A percentile compares a stretch with the other conserved stretches of the same genome.
phyloP scores from a whole-genome alignment of 352 stramenopile genomes.

The Pythium angustatum region DNA sequence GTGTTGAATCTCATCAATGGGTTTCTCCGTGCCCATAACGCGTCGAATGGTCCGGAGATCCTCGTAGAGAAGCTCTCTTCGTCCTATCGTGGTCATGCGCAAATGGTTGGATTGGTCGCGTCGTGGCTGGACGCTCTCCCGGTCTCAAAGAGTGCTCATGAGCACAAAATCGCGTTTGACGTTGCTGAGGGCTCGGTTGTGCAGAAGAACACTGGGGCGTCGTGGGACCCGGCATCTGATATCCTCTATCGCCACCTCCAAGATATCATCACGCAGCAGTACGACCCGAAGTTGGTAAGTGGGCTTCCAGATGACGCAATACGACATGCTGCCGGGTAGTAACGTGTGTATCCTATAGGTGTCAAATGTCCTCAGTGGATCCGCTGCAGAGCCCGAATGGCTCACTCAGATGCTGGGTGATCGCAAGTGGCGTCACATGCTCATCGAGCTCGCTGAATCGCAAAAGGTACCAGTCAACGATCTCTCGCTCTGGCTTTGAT shows the following conservation, averaged over 20 bases:
- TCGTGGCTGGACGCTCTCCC: conserved; percentile 78
- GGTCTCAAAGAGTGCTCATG: conserved; percentile 53
- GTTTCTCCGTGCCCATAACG: conserved; percentile 76
- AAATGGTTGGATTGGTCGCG: conserved; percentile 86
- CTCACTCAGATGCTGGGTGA: conserved; percentile 83
- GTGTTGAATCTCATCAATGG: conserved; percentile 82
- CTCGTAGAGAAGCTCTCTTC: conserved; percentile 85
- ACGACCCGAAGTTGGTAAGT: conserved; percentile 77
- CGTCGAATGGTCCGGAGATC: conserved; percentile 82
- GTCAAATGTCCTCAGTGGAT: conserved; percentile 84
- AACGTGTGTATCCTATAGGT: conserved; percentile 33
- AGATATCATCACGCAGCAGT: conserved; percentile 76
- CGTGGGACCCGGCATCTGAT: conserved; percentile 74
- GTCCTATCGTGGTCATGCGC: conserved; percentile 82
- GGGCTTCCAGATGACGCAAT: background rate
- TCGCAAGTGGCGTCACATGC: conserved; percentile 81
- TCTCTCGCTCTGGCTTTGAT: background rate
- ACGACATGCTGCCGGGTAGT: background rate
- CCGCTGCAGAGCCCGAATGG: conserved; percentile 73
- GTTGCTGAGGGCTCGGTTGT: conserved; percentile 63
- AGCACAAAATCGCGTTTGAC: conserved; percentile 80
- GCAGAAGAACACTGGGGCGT: conserved; percentile 58
- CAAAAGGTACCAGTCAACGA: conserved; percentile 87
- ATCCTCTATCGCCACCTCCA: conserved; percentile 80
- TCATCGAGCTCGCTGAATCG: conserved; percentile 84